phyloP scores from a whole-genome alignment of 768 basidiomycete genomes.

The Candolleomyces efflorescens region DNA sequence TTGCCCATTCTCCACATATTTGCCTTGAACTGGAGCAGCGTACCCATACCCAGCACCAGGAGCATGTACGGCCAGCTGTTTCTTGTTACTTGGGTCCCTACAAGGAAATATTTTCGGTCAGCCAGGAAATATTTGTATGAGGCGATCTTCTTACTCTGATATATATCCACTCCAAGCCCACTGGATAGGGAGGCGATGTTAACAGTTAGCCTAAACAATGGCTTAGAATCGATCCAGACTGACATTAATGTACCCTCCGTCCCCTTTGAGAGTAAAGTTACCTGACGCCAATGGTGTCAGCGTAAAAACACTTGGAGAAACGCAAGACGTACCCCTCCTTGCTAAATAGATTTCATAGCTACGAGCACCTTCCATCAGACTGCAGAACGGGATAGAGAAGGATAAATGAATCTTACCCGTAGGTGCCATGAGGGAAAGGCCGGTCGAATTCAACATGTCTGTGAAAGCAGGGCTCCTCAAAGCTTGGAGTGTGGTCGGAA shows the following conservation, averaged over 20 bases:
- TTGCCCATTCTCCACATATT: no score
- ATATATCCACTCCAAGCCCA: not conserved
- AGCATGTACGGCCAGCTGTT: not conserved
- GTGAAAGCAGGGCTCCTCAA: slow-evolving; percentile 1
- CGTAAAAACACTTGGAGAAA: no score
- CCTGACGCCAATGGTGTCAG: not conserved
- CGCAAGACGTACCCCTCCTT: no score
- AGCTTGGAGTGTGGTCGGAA: not conserved
- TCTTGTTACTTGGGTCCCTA: not conserved
- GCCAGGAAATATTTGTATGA: not conserved
- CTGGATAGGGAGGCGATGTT: not conserved
- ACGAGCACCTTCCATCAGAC: no score
- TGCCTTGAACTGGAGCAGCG: not conserved
- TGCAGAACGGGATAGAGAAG: no score
- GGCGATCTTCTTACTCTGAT: not conserved
- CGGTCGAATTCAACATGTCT: slow-evolving; percentile 5
- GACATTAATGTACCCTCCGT: slow-evolving; percentile 1
- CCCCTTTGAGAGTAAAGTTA: not conserved
- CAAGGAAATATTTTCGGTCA: not conserved
- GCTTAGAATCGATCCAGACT: not conserved
- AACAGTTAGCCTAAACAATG: not conserved
- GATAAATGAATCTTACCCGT: not conserved
- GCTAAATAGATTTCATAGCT: not conserved
- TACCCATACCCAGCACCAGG: not conserved
- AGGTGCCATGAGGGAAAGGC: not conserved